Evolutionary conservation across 1,284 basidiomycete genomes (phyloP), one percentile per base, ranked within the genome.

Genomic region (Schizophyllum amplum): DNA sequence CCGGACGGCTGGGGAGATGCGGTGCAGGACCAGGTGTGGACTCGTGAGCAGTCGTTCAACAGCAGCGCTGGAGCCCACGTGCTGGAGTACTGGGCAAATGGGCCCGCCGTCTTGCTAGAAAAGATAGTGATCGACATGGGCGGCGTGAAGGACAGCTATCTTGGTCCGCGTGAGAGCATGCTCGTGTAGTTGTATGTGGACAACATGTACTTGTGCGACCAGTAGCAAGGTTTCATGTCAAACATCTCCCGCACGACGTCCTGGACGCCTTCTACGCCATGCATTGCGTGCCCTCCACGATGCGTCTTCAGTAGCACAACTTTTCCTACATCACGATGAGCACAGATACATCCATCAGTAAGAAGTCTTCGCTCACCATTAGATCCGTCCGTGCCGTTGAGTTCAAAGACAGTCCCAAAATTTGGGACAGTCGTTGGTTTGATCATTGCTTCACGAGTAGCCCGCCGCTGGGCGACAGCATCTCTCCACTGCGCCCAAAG

Each of bases 121-220:
- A 84, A 81, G 64, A 77, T 86, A 54, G 75, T 84, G 22, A 79
- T 86, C 82, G 81, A 86, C 66, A 77, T 78, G 46, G 82, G 82
- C 27, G 79, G 78, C 11, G 71, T 85, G 9, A 62, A 69, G 54
- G 66, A 75, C 4, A 83, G 82, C 58, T 84, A 83, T 64, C 71
- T 86, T 22, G 83, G 82, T 9, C 83, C 83, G 25, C 82, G 83
- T 1, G 83, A 85, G 67, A 83, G 81, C 48, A 50, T 11, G 24
- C 20, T 11, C 21, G 48, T 50, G 33, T 42, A 42, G 17, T 42
- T 9, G 2, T 42, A 42, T 9, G 7, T 17, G 11, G 11, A 42
- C 17, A 42, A 3, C 33, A 42, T 42, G 33, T 42, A 42, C 33
- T 42, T 42, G 33, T 42, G 2, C 7, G 4, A 4, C 17, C 13